Conservation (phyloP, 2,329 filamentous ascomycete species). For the Arachnopeziza araneosa region DNA sequence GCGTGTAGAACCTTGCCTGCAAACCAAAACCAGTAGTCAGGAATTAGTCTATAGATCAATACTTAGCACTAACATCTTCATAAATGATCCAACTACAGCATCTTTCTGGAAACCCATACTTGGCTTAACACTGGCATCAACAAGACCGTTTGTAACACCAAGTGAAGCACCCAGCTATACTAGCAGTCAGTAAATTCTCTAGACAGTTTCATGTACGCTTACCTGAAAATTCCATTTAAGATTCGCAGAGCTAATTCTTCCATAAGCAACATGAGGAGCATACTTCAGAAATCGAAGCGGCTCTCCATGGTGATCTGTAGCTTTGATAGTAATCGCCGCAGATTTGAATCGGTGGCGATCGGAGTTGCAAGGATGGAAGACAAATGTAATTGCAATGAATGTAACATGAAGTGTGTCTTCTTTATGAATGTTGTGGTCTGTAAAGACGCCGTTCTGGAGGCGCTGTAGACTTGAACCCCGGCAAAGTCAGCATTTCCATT, state of each 20-base stretch:
- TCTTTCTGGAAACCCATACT: slow-evolving; percentile 16
- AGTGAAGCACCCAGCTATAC: slow-evolving; percentile 26
- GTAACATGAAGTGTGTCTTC: slow-evolving; percentile 38
- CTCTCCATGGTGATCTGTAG: slow-evolving; percentile 20
- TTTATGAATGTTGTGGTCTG: slow-evolving; percentile 38
- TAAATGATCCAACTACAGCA: slow-evolving; percentile 19
- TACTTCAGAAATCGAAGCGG: slow-evolving; percentile 41
- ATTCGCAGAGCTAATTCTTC: slow-evolving; percentile 7
- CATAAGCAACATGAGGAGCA: slow-evolving; percentile 36
- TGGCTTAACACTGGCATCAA: slow-evolving; percentile 9
- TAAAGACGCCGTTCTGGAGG: slow-evolving; percentile 43
- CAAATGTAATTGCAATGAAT: slow-evolving; percentile 43
- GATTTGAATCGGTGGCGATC: slow-evolving; percentile 41
- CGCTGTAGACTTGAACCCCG: too few relatives aligned
- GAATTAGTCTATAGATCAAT: not conserved
- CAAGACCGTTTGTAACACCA: slow-evolving; percentile 39
- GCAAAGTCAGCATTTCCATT: too few relatives aligned
- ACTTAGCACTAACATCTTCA: slow-evolving; percentile 20
- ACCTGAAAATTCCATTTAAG: slow-evolving; percentile 23
- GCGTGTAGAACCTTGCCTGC: slow-evolving; percentile 18
- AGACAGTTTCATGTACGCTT: too few relatives aligned
- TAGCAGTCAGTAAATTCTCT: not conserved
- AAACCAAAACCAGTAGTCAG: not conserved
- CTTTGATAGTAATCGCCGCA: slow-evolving; percentile 38
- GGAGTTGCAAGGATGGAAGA: slow-evolving; percentile 42